These are phyloP conservation scores for Boletus pseudo-olivaceus DNA, from an alignment of 768 basidiomycete genomes.

Conservation along the genomic window DNA sequence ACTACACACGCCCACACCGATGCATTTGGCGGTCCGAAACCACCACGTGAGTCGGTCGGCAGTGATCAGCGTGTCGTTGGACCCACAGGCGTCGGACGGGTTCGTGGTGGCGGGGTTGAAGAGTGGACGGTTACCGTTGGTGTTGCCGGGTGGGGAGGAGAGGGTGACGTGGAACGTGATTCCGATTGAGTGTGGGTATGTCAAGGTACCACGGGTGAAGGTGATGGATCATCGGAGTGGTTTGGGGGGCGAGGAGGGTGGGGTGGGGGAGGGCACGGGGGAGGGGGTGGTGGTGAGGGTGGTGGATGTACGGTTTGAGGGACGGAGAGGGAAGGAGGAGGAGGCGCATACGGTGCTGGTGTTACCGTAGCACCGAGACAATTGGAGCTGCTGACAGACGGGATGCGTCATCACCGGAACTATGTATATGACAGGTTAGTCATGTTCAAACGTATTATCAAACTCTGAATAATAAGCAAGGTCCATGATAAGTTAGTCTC, in stretches of 20 bases:
- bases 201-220: constrained; percentile 58
- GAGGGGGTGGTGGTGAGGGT: constrained; percentile 50
- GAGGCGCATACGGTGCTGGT: constrained; percentile 14
- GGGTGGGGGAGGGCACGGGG: constrained; percentile 41
- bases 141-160: constrained; percentile 74
- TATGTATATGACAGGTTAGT: too few species aligned
- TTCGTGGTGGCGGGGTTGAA: constrained; percentile 82
- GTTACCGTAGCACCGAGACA: constrained; percentile 5
- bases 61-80: constrained; percentile 67
- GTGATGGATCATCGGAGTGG: constrained; percentile 51
- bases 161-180: constrained; percentile 63
- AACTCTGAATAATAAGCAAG: too few species aligned
- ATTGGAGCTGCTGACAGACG: too few species aligned
- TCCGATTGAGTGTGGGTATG: constrained; percentile 70
- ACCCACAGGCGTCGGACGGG: constrained; percentile 61
- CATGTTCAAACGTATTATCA: too few species aligned
- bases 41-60: constrained; percentile 60
- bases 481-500: too few species aligned
- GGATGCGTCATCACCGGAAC: too few species aligned
- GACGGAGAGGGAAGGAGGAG: constrained; percentile 14
- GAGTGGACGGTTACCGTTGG: constrained; percentile 58
- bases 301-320: constrained; percentile 49
- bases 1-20: constrained; percentile 57
- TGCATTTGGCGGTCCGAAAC: constrained; percentile 64
- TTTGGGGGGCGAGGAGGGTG: constrained; percentile 22